These are phyloP conservation scores for Petrea volubilis DNA, from an alignment of 257 asterid species.

Conservation along the genomic window DNA sequence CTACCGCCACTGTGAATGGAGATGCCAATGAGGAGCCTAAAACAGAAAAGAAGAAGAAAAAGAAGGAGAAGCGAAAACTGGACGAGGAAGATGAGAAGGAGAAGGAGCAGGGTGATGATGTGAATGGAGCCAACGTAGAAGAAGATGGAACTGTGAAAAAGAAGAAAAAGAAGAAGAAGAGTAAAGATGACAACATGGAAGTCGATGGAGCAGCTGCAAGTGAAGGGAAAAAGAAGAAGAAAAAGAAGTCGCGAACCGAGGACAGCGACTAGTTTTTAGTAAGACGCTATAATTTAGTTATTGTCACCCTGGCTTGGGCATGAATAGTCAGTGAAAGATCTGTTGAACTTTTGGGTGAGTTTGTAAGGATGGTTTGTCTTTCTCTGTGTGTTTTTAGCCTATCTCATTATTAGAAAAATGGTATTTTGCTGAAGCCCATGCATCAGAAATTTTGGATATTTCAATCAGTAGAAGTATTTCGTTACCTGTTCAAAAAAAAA, in stretches of 20 bases:
- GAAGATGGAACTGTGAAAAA: slow-evolving; percentile 64
- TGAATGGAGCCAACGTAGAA: slow-evolving; percentile 37
- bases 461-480: neutral
- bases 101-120: slow-evolving; percentile 36
- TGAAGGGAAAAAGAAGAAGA: slow-evolving; percentile 59
- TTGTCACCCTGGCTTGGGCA: neutral
- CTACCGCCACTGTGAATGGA: slow-evolving; percentile 39
- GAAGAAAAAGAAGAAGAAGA: slow-evolving; percentile 73
- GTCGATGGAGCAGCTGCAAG: slow-evolving; percentile 33
- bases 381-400: neutral
- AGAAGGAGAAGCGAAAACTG: slow-evolving; percentile 71
- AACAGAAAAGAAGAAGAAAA: slow-evolving; percentile 81
- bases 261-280: slow-evolving; percentile 28
- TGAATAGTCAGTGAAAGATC: neutral
- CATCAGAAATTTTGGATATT: slow-evolving; percentile 16
- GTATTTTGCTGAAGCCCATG: slow-evolving; percentile 6
- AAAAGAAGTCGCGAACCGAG: slow-evolving; percentile 50
- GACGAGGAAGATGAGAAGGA: slow-evolving; percentile 40
- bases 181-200: slow-evolving; percentile 40
- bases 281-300: neutral
- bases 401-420: neutral
- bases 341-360: slow-evolving; percentile 20
- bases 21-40: slow-evolving; percentile 60
- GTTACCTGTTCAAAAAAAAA: neutral
- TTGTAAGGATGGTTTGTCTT: slow-evolving; percentile 11